These are phyloP conservation scores for Beverwykella pulmonaria DNA, from an alignment of 495 filamentous ascomycete species.

Conservation along the genomic window DNA sequence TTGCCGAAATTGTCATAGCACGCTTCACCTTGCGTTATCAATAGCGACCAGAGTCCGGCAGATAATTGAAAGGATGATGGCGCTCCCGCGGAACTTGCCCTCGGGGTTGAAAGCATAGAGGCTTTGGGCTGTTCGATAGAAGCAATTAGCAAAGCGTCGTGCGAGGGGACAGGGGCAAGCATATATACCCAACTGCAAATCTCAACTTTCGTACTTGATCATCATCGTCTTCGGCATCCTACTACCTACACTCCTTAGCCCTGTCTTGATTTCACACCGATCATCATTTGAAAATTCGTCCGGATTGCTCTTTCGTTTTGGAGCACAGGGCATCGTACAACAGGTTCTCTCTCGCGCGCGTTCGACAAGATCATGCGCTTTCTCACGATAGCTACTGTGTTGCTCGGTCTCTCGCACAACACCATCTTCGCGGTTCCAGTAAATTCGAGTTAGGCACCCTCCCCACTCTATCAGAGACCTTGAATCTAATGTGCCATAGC, in stretches of 20 bases:
- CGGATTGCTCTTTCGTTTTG: not conserved
- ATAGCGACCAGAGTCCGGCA: not conserved
- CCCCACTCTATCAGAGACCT: not conserved
- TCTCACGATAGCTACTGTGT: not conserved
- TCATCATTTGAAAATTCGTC: not conserved
- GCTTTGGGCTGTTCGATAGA: not conserved
- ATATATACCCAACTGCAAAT: slow-evolving; percentile 7
- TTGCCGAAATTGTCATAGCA: not conserved
- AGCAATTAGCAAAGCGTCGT: not conserved
- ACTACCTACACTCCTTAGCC: not conserved
- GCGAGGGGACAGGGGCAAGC: not conserved
- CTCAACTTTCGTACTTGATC: not conserved
- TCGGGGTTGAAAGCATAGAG: not conserved
- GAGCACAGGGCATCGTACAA: not conserved
- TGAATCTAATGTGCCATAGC: not conserved
- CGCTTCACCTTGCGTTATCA: not conserved
- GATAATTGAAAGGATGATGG: not conserved
- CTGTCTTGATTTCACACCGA: not conserved
- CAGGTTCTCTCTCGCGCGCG: not conserved
- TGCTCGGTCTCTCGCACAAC: not conserved
- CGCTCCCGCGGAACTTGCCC: not conserved
- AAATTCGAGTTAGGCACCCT: not conserved
- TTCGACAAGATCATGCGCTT: not conserved
- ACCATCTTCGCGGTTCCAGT: not conserved
- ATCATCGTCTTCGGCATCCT: not conserved